Percentiles rank a stretch among this genome's conserved stretches.
Conservation (phyloP, 495 filamentous ascomycete genomes). For the Aspergillus taichungensis region DNA sequence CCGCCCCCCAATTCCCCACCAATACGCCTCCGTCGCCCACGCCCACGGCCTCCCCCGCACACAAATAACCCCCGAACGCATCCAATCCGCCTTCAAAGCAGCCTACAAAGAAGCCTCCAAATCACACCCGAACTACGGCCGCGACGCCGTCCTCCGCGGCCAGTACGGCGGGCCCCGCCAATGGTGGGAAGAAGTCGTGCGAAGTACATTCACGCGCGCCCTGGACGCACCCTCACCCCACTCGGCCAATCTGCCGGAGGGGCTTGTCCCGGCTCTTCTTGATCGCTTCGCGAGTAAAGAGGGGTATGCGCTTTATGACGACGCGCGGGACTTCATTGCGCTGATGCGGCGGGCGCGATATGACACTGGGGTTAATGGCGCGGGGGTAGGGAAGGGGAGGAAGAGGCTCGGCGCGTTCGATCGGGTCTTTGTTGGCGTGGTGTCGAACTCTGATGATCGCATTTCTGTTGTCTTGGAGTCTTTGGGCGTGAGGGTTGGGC, state of each 20-base stretch:
- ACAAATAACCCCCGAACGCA: slow-evolving; percentile 19
- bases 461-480: slow-evolving; percentile 51
- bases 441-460: slow-evolving; percentile 74
- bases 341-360: slow-evolving; percentile 19
- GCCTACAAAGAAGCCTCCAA: slow-evolving; percentile 44
- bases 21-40: slow-evolving; percentile 54
- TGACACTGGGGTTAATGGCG: slow-evolving; percentile 1
- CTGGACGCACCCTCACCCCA: background rate
- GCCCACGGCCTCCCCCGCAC: slow-evolving; percentile 42
- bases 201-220: slow-evolving; percentile 19
- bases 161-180: slow-evolving; percentile 42
- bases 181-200: slow-evolving; percentile 65
- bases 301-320: slow-evolving; percentile 53
- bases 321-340: slow-evolving; percentile 45
- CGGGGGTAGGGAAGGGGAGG: slow-evolving; percentile 3
- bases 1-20: slow-evolving; percentile 44
- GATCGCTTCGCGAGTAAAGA: slow-evolving; percentile 50
- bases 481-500: slow-evolving; percentile 50
- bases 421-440: slow-evolving; percentile 49
- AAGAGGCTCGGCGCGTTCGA: slow-evolving; percentile 11
- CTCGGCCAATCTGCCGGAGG: slow-evolving; percentile 21
- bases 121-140: slow-evolving; percentile 60
- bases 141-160: slow-evolving; percentile 30
- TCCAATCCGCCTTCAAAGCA: slow-evolving; percentile 28
- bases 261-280: slow-evolving; percentile 46